Base-by-base conservation (phyloP, 78 protist species). In the Monosiga brevicollis region DNA sequence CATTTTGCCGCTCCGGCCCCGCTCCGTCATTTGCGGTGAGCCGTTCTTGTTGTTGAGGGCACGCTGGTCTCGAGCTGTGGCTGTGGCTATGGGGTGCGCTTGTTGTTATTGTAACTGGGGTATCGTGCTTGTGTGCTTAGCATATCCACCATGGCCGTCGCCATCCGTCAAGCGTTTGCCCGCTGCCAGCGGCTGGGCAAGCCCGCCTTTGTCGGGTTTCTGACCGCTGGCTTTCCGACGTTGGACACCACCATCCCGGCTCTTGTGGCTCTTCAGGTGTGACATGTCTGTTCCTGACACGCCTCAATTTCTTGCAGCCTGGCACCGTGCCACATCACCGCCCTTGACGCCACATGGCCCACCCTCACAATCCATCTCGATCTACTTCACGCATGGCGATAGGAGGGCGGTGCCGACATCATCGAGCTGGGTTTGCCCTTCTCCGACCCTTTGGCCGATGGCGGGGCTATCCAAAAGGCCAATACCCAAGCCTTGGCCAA, bases 401-500 rank as follows among this genome's bases (percentile, higher is more conserved):
- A 82, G 78, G 37, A 0, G 2, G 91, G 91, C 6, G 96, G 96
- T 70, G 90, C 91, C 23, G 96, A 90, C 73, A 36, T 93, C 55
- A 93, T 93, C 62, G 96, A 93, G 83, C 77, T 90, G 9, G 86
- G 87, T 40, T 79, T 87, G 42, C 93, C 93, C 11, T 85, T 81
- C 87, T 79, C 87, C 24, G 93, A 90, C 34, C 93, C 93, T 0
- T 42, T 85, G 15, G 93, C 93, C 0, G 93, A 90, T 1, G 93
- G 93, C 9, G 73, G 83, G 11, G 82, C 88, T 42, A 90, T 90
- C 76, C 93, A 90, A 78, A 77, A 1, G 26, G 55, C 88, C 49
- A 87, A 84, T 80, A 76, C 42, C 76, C 43, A 3, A 3, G 87
- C 89, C 23, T 80, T 89, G 42, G 85, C 35, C 41, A 35, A 76